These are phyloP conservation scores for Tolypocladium tundrense DNA, from an alignment of 2,329 filamentous ascomycete species.

Conservation along the genomic window DNA sequence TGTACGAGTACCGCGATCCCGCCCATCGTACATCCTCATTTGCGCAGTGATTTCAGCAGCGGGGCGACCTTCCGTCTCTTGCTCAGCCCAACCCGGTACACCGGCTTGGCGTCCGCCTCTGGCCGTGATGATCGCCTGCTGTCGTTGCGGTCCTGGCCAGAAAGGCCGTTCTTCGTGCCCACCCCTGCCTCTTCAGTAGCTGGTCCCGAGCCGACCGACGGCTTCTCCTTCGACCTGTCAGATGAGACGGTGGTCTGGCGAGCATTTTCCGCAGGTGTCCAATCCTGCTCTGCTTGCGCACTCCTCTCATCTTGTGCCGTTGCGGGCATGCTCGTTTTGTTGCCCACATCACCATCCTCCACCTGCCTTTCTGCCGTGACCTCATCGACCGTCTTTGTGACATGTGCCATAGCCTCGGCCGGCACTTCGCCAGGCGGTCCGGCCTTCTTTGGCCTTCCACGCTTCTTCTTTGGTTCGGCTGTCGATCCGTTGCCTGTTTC, in stretches of 20 bases:
- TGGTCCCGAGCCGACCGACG: not conserved
- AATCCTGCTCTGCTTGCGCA: not conserved
- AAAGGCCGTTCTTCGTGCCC: slow-evolving; percentile 1
- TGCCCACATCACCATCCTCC: not conserved
- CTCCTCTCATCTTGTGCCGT: not conserved
- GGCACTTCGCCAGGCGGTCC: not conserved
- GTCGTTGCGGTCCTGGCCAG: not conserved
- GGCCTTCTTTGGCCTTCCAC: slow-evolving; percentile 32
- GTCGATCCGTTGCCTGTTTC: not conserved
- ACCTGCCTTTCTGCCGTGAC: not conserved
- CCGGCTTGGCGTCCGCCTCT: slow-evolving; percentile 15
- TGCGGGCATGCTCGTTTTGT: not conserved
- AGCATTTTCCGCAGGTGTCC: not conserved
- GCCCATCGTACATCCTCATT: slow-evolving; percentile 12
- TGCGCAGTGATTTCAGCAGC: slow-evolving; percentile 38
- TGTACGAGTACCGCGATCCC: not conserved
- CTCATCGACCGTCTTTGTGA: not conserved
- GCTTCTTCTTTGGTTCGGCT: slow-evolving; percentile 19
- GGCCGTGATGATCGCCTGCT: not conserved
- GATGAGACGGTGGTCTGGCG: not conserved
- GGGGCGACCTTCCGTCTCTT: slow-evolving; percentile 39
- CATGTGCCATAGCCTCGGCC: not conserved
- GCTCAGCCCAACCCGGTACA: slow-evolving; percentile 41
- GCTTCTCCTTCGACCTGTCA: not conserved
- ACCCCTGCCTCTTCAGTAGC: not conserved